phyloP scores from a whole-genome alignment of 1,139 yeast genomes.

The Hyphopichia burtonii region DNA sequence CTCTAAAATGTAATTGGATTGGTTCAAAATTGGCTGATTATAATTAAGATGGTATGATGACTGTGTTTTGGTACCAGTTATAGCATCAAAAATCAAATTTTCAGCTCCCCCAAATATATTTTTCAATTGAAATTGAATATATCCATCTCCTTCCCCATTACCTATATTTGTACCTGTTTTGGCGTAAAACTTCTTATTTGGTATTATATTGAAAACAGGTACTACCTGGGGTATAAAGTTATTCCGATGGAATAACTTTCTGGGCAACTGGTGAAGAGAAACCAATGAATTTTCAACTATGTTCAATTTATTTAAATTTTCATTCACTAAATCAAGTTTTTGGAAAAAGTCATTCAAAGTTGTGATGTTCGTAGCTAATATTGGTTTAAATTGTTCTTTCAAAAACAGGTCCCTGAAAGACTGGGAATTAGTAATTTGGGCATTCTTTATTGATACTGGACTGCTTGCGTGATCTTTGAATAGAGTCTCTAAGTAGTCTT shows the following conservation, averaged over 20 bases:
- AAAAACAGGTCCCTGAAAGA: constrained; percentile 53
- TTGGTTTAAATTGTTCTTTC: constrained; percentile 52
- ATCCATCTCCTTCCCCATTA: constrained; percentile 94
- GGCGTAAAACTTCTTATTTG: constrained; percentile 67
- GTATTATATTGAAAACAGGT: constrained; percentile 58
- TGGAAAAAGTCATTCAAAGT: constrained; percentile 38
- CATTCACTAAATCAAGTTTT: constrained; percentile 43
- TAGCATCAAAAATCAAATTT: constrained; percentile 70
- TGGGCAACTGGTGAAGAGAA: constrained; percentile 22
- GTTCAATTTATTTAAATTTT: constrained; percentile 41
- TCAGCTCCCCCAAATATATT: constrained; percentile 93
- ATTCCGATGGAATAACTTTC: constrained; percentile 9
- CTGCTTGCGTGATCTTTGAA: constrained; percentile 40
- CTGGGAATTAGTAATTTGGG: constrained; percentile 56
- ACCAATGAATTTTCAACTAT: constrained; percentile 46
- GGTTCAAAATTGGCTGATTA: constrained; percentile 58
- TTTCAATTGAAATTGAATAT: constrained; percentile 69
- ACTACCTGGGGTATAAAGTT: constrained; percentile 40
- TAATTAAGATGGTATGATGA: constrained; percentile 68
- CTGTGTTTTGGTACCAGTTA: constrained; percentile 74
- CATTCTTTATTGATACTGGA: constrained; percentile 46
- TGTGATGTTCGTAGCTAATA: constrained; percentile 32
- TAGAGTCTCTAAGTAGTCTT: constrained; percentile 38
- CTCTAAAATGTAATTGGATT: constrained; percentile 55
- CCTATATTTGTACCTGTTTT: constrained; percentile 94